phyloP scores from a whole-genome alignment of 2,329 filamentous ascomycete species.

The Aspergillus persii region DNA sequence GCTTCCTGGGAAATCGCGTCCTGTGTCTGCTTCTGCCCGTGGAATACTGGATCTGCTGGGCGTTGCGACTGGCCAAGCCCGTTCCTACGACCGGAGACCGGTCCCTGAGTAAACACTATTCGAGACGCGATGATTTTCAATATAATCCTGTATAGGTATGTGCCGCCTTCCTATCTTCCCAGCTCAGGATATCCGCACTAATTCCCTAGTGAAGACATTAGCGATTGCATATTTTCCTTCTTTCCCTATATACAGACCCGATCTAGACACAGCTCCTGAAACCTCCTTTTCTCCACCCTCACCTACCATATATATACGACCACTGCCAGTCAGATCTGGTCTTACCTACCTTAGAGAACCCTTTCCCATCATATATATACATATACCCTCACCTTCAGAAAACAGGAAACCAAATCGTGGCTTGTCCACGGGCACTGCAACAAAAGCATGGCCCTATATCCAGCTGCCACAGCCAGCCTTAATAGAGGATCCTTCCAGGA shows the following conservation, averaged over 20 bases:
- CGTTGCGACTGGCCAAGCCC: slow-evolving; percentile 52
- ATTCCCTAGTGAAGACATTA: background rate
- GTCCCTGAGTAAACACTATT: background rate
- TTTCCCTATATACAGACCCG: background rate
- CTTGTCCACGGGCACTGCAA: too few relatives aligned
- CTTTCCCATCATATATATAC: background rate
- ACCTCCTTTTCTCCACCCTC: background rate
- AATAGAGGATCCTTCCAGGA: background rate
- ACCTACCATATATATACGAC: background rate
- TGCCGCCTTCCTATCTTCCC: background rate
- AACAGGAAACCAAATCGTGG: background rate
- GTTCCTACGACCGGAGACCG: slow-evolving; percentile 48
- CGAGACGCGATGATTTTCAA: background rate
- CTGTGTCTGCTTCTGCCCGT: slow-evolving; percentile 52
- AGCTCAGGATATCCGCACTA: background rate
- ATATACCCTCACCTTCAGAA: background rate
- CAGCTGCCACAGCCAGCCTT: background rate
- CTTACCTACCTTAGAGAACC: background rate
- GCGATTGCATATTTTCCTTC: background rate
- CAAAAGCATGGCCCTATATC: background rate
- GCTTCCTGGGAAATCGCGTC: slow-evolving; percentile 50
- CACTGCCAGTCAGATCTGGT: background rate
- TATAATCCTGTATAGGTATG: background rate
- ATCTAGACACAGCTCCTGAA: too few relatives aligned
- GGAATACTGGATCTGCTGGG: slow-evolving; percentile 51